Evolutionary conservation across 2,329 filamentous ascomycete genomes (phyloP).

Genomic region (Aspergillus fructus): DNA sequence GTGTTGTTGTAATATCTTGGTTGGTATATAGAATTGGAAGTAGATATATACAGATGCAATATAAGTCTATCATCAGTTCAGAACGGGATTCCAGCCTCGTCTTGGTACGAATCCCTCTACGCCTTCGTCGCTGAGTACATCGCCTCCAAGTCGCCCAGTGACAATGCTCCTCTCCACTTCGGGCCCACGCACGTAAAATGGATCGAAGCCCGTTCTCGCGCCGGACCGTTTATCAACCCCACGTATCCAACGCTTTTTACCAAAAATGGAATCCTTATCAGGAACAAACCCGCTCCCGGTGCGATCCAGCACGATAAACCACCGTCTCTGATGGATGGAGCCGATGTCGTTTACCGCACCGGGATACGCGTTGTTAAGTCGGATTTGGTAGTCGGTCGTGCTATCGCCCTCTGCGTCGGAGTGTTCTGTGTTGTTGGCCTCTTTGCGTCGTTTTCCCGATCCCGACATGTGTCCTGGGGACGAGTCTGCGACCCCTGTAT

Average conservation of each 20-base stretch:
- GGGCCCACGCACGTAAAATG: constrained; percentile 62
- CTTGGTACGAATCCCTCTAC: constrained; percentile 58
- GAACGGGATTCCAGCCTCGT: constrained; percentile 57
- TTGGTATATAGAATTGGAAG: not conserved
- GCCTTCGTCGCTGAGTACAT: constrained; percentile 63
- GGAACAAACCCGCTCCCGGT: constrained; percentile 57
- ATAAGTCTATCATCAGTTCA: constrained; percentile 11
- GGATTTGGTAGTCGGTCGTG: constrained; percentile 46
- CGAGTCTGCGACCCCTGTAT: not conserved
- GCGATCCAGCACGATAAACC: constrained; percentile 66
- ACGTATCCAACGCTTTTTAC: constrained; percentile 30
- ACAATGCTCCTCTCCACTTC: constrained; percentile 66
- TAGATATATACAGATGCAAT: not conserved
- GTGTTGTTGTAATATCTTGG: constrained; percentile 41
- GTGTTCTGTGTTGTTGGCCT: not conserved
- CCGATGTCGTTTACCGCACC: constrained; percentile 66
- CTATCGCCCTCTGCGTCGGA: constrained; percentile 11
- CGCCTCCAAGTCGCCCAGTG: constrained; percentile 59
- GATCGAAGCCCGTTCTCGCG: constrained; percentile 45
- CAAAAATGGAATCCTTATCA: not conserved
- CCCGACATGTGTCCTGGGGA: not conserved
- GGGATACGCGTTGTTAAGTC: constrained; percentile 63
- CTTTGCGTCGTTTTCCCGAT: not conserved
- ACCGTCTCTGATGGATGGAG: constrained; percentile 66
- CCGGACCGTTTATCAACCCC: constrained; percentile 18